Evolutionary conservation across 345 rosid species (phyloP).

Genomic region (Dipteronia dyeriana): DNA sequence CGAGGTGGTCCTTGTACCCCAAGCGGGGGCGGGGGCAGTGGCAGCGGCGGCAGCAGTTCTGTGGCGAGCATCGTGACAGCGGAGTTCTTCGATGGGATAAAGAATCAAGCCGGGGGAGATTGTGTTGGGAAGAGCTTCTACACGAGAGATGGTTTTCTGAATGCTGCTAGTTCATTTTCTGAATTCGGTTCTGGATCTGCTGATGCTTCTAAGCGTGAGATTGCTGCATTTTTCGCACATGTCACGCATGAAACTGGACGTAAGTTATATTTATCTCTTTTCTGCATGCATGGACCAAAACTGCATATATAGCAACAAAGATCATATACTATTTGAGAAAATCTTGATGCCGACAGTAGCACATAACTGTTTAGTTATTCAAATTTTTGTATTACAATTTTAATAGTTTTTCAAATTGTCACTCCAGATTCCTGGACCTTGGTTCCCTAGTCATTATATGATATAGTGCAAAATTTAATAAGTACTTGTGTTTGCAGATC

Average conservation of each 20-base stretch:
- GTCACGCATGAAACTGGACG: constrained; percentile 51
- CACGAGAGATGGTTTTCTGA: constrained; percentile 27
- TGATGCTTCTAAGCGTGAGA: constrained; percentile 38
- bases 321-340: not conserved
- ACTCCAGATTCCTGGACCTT: not conserved
- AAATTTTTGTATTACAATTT: too few species aligned
- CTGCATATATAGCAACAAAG: not conserved
- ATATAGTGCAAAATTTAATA: not conserved
- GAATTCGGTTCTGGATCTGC: constrained; percentile 24
- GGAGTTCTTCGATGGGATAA: constrained; percentile 44
- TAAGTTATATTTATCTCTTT: constrained; percentile 20
- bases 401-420: too few species aligned
- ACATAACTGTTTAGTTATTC: too few species aligned
- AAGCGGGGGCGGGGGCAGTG: constrained; percentile 20
- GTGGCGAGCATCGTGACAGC: constrained; percentile 46
- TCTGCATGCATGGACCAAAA: not conserved
- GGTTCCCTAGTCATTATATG: too few species aligned
- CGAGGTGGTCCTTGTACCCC: constrained; percentile 44
- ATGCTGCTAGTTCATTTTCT: constrained; percentile 19
- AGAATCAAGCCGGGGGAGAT: constrained; percentile 26
- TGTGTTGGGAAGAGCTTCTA: constrained; percentile 56
- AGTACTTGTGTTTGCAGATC: constrained; percentile 11
- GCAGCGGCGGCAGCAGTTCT: constrained; percentile 15
- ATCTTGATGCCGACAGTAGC: not conserved
- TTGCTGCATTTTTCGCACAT: constrained; percentile 57